Conservation (phyloP, 176 grass and related monocot genomes). For the Ampelocalamus luodianensis region DNA sequence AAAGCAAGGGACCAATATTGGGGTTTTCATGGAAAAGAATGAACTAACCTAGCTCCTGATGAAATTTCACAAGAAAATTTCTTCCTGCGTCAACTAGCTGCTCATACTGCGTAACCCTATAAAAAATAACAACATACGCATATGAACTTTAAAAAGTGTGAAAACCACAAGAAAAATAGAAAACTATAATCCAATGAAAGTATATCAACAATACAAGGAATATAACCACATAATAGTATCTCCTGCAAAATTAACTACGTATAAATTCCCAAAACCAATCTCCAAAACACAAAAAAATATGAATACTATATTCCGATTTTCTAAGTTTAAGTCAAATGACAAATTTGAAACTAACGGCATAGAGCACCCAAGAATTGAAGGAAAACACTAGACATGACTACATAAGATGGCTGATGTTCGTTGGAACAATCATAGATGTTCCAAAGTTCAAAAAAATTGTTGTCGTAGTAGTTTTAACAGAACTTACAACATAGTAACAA, state of each 20-base stretch:
- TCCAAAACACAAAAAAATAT: not conserved
- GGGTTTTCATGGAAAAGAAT: slow-evolving; percentile 2
- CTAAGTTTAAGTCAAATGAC: not conserved
- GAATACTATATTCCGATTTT: not conserved
- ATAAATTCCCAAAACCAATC: not conserved
- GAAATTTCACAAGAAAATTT: slow-evolving; percentile 53
- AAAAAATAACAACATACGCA: not conserved
- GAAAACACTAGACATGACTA: not conserved
- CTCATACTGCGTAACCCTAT: slow-evolving; percentile 57
- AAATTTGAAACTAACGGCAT: not conserved
- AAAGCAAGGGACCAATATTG: not conserved
- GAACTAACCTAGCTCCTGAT: slow-evolving; percentile 51
- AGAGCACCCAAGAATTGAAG: not conserved
- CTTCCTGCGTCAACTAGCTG: slow-evolving; percentile 65
- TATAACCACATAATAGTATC: not conserved
- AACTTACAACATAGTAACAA: not conserved
- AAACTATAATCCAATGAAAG: not conserved
- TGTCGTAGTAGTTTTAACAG: not conserved
- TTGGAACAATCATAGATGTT: not conserved
- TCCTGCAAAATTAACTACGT: not conserved
- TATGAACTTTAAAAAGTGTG: not conserved
- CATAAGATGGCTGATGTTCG: not conserved
- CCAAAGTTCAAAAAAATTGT: not conserved
- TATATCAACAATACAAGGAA: not conserved
- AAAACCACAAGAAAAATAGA: not conserved